Evolutionary conservation across 169 alveolate genomes (phyloP), one percentile per base, ranked within the genome.

Genomic region (Toxoplasma gondii): DNA sequence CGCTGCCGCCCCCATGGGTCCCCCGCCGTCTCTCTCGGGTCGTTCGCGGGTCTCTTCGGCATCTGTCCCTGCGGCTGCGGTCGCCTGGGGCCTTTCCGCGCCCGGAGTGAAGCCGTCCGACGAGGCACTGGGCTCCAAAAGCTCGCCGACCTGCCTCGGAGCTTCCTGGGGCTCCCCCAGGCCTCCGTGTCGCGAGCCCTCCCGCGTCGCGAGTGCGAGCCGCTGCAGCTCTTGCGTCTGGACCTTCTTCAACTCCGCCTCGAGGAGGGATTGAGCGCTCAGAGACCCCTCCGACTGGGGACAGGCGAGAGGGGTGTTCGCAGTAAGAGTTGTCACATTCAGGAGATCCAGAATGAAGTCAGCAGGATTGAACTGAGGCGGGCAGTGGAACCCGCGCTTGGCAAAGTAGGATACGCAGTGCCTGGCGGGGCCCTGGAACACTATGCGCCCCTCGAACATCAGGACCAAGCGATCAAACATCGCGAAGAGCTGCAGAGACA

Each of bases 391-490:
- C 41, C 96, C 97, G 82, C 91, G 94, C 78, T 87, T 88, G 58
- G 86, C 95, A 64, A 95, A 96, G 94, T 94, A 95, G 31, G 94
- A 84, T 44, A 83, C 92, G 70, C 95, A 96, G 78, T 91, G 96
- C 96, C 67, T 38, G 24, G 97, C 96, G 19, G 97, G 94, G 24
- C 99, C 99, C 69, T 96, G 96, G 84, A 94, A 97, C 39, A 97
- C 91, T 1, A 92, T 94, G 36, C 92, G 90, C 24, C 99, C 99
- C 41, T 95, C 94, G 36, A 93, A 91, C 96, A 98, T 91, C 39
- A 98, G 88, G n/a, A 97, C 87, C 44, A 97, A 80, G 43, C 92
- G 95, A 81, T 98, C 99, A 88, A 98, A 98, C 84, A 96, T 78
- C 19, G 96, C 95, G 82, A 95, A 96, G 69, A 95, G 88, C 93